These are phyloP conservation scores for Citrullus amarus DNA, from an alignment of 306 rosid genomes.

Conservation along the genomic window DNA sequence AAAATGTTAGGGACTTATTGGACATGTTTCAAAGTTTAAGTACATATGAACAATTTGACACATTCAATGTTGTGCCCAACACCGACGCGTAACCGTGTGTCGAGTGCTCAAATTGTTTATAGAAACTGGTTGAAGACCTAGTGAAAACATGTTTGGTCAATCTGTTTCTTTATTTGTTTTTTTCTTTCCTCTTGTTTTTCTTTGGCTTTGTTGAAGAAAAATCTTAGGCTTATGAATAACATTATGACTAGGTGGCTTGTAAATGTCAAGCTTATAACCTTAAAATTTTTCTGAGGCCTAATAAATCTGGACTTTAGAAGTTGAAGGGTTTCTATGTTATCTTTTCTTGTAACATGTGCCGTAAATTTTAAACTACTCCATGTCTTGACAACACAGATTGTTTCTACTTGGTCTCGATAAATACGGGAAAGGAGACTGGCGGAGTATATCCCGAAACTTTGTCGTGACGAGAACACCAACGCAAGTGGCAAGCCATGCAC, in stretches of 20 bases:
- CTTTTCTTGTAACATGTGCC: background rate
- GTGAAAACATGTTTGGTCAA: background rate
- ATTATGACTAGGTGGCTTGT: background rate
- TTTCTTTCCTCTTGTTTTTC: background rate
- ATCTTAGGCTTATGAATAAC: background rate
- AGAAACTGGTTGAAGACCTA: background rate
- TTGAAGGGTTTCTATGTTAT: background rate
- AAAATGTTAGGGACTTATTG: no score
- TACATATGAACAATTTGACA: background rate
- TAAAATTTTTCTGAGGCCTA: background rate
- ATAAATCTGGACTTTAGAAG: background rate
- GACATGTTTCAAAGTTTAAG: no score
- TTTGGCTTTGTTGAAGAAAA: background rate
- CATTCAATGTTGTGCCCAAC: background rate
- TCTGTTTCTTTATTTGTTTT: background rate
- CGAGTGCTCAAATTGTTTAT: background rate
- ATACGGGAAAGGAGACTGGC: constrained; percentile 91
- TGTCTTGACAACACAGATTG: constrained; percentile 27
- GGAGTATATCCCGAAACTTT: constrained; percentile 79
- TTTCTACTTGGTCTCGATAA: constrained; percentile 89
- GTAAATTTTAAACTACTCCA: background rate
- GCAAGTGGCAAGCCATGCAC: constrained; percentile 94
- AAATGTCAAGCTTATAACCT: no score
- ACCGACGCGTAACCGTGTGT: background rate
- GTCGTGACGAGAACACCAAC: constrained; percentile 93